phyloP scores from a whole-genome alignment of 352 stramenopile genomes.

The Phytopythium oedochilum region DNA sequence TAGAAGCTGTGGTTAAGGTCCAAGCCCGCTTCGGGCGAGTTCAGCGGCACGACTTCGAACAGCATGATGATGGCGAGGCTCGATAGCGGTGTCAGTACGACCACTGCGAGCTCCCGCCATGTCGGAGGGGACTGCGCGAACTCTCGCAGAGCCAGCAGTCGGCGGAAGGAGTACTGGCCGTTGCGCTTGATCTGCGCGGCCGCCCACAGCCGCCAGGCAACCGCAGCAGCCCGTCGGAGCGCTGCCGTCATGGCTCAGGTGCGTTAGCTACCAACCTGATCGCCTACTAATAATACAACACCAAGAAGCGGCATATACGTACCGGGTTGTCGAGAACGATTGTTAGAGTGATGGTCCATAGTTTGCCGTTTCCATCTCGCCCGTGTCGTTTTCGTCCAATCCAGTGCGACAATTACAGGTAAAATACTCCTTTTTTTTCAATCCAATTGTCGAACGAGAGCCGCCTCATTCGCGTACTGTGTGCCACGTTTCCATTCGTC shows the following conservation, averaged over 20 bases:
- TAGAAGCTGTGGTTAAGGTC: neutral
- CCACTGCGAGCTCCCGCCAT: neutral
- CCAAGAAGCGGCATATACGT: too few species aligned
- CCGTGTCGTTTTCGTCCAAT: neutral
- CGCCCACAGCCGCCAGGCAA: neutral
- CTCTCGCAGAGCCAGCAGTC: constrained; percentile 3
- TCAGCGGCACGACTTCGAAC: neutral
- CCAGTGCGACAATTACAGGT: neutral
- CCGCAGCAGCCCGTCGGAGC: neutral
- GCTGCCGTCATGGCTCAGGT: neutral
- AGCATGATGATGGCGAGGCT: neutral
- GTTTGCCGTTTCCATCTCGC: neutral
- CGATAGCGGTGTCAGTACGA: neutral
- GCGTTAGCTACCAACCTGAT: too few species aligned
- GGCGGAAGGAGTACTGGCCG: constrained; percentile 8
- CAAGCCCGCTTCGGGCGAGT: neutral
- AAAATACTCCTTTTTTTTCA: neutral
- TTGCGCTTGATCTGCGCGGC: constrained; percentile 11
- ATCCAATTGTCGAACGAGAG: too few species aligned
- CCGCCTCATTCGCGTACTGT: neutral
- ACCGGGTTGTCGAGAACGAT: too few species aligned
- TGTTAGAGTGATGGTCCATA: neutral
- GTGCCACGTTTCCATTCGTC: neutral
- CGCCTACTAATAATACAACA: too few species aligned
- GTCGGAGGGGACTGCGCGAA: neutral